Evolutionary conservation across 345 rosid genomes (phyloP), one percentile per base, ranked within the genome.

Genomic region (Brassica nigra): DNA sequence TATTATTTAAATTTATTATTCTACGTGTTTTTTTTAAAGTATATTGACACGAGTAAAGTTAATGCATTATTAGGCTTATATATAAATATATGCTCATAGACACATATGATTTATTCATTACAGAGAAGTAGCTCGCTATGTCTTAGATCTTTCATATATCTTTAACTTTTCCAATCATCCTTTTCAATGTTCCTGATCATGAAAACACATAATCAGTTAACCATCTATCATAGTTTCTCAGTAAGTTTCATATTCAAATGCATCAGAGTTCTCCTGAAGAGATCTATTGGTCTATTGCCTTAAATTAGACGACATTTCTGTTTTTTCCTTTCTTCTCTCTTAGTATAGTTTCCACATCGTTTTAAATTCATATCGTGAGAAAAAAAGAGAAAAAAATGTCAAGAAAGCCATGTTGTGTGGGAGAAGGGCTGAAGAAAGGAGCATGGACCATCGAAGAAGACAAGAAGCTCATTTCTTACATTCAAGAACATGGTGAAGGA

Each of bases 361-460:
- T 33, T 18, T 31, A 4, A 16, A 36, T 3, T 8, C 28, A 6
- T 39, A 62, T 44, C 36, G 10, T 1, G 2, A 37, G 10, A 42
- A 10, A 42, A 42, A 4, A 42, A 42, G 49, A 57, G 20, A 1
- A 12, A 66, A 44, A 64, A 18, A 81, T 81, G 84, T 71, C 81
- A 27, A 71, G 81, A 68, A 81, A 81, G 62, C 78, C 84, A 71
- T 81, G 84, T 71, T 81, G 84, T 76, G 73, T 76, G 58, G 75
- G 81, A 72, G 81, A 81, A 72, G 84, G 81, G 11, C 47, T 81
- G 27, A 81, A 81, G 70, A 81, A 77, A 76, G 84, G 84, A 66
- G 81, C 81, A 47, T 81, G 84, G 84, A 81, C 78, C 37, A 2
- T 28, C 10, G 81, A 73, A 16, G 84, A 81, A 59, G 84, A 81